Evolutionary conservation across 768 basidiomycete genomes (phyloP).

Genomic region (Cubamyces lactineus): DNA sequence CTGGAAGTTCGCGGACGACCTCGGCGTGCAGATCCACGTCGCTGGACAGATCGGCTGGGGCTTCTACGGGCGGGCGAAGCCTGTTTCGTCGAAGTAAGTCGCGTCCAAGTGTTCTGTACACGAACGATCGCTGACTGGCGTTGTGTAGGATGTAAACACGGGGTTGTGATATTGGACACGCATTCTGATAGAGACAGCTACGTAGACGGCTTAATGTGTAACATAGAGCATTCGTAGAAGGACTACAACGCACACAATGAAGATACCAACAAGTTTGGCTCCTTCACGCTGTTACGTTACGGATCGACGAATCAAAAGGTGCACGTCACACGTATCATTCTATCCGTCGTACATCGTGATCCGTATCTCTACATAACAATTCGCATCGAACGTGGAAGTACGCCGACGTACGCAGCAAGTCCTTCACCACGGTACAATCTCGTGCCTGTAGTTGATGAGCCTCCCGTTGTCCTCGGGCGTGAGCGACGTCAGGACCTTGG

Average conservation of each 20-base stretch:
- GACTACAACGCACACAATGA: too few relatives aligned
- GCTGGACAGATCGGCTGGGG: constrained; percentile 58
- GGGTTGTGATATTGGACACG: background rate
- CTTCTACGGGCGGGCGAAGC: constrained; percentile 40
- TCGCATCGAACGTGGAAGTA: too few relatives aligned
- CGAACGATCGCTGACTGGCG: background rate
- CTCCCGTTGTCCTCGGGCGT: constrained; percentile 13
- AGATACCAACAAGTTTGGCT: too few relatives aligned
- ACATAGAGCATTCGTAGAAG: background rate
- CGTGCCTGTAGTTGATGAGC: constrained; percentile 14
- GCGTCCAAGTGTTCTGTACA: background rate
- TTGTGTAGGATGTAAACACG: background rate
- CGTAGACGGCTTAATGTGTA: background rate
- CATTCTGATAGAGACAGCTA: too few relatives aligned
- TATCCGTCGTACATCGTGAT: too few relatives aligned
- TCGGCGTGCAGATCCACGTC: constrained; percentile 50
- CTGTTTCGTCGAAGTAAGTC: constrained; percentile 4
- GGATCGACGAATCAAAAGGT: too few relatives aligned
- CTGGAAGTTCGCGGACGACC: constrained; percentile 54
- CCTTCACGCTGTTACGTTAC: too few relatives aligned
- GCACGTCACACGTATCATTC: too few relatives aligned
- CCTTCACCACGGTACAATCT: constrained; percentile 18
- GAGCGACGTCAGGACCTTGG: constrained; percentile 9
- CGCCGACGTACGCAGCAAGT: too few relatives aligned
- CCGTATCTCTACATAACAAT: too few relatives aligned